Evolutionary conservation across 2,329 filamentous ascomycete species (phyloP).

Genomic region (Aureobasidium sp.): DNA sequence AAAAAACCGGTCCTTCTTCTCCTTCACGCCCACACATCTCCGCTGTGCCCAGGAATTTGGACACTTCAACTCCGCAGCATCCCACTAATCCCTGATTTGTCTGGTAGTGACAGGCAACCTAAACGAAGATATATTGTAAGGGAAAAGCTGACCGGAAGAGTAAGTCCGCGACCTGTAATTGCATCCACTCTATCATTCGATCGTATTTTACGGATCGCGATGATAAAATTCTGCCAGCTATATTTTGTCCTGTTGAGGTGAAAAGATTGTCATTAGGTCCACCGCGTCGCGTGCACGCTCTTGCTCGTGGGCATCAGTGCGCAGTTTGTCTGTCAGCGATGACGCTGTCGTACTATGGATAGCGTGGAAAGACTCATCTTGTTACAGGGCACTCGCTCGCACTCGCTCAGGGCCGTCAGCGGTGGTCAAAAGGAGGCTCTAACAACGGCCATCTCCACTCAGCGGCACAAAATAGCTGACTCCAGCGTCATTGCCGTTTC

Average conservation of each 20-base stretch:
- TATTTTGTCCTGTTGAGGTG: not conserved
- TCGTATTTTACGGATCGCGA: not conserved
- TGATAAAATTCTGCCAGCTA: not conserved
- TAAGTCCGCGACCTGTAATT: not conserved
- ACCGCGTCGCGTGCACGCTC: not conserved
- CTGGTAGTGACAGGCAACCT: not conserved
- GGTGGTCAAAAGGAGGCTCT: not conserved
- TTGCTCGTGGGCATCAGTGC: not conserved
- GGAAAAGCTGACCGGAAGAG: not conserved
- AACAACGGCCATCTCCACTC: conserved; percentile 3
- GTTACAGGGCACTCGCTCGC: not conserved
- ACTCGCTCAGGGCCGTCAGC: not conserved
- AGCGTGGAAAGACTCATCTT: not conserved
- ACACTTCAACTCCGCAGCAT: not conserved
- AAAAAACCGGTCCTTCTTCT: not conserved
- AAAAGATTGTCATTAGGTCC: conserved; percentile 1
- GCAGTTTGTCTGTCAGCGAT: conserved; percentile 3
- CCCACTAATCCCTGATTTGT: not conserved
- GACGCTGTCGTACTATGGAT: conserved; percentile 5
- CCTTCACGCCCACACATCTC: conserved; percentile 6
- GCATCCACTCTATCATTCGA: not conserved
- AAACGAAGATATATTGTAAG: not conserved
- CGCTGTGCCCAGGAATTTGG: not conserved
- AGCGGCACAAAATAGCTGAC: not conserved
- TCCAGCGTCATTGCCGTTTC: conserved; percentile 9